These are phyloP conservation scores for Lasiodiplodia theobromae DNA, from an alignment of 2,329 filamentous ascomycete species.

Conservation along the genomic window DNA sequence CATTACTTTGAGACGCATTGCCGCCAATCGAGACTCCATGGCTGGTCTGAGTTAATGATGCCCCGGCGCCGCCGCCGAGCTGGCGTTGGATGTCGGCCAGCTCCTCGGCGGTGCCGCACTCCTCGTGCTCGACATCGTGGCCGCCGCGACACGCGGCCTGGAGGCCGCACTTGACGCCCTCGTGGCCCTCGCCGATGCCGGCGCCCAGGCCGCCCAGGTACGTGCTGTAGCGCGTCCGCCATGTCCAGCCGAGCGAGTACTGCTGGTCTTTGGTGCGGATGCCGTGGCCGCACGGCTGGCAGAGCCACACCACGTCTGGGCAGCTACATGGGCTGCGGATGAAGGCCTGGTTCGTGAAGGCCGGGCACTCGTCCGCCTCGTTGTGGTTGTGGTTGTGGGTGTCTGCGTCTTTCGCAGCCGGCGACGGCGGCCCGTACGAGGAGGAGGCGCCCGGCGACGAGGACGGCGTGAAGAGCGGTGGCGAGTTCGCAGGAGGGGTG, in stretches of 20 bases:
- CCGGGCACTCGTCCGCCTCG: constrained; percentile 28
- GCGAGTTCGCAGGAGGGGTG: constrained; percentile 26
- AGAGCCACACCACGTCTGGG: constrained; percentile 77
- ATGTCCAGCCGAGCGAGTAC: constrained; percentile 79
- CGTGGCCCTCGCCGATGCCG: constrained; percentile 85
- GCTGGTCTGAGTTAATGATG: neutral
- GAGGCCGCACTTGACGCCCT: constrained; percentile 88
- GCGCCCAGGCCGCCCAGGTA: constrained; percentile 83
- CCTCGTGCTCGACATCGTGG: constrained; percentile 80
- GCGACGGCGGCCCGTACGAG: neutral
- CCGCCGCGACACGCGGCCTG: constrained; percentile 77
- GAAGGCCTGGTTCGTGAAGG: constrained; percentile 57
- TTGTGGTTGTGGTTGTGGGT: neutral
- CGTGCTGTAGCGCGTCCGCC: constrained; percentile 81
- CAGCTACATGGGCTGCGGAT: constrained; percentile 66
- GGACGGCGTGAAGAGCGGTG: constrained; percentile 21
- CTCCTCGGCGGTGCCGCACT: constrained; percentile 61
- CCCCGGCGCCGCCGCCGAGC: neutral
- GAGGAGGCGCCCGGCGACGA: constrained; percentile 14
- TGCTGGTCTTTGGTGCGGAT: constrained; percentile 67
- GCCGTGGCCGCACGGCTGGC: constrained; percentile 79
- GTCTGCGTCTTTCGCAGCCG: constrained; percentile 35
- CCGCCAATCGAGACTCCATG: constrained; percentile 8
- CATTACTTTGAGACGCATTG: too few species aligned
- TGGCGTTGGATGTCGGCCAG: constrained; percentile 2